Evolutionary conservation across 31 red algal species (phyloP).

Genomic region (Bonnemaisonia californica): DNA sequence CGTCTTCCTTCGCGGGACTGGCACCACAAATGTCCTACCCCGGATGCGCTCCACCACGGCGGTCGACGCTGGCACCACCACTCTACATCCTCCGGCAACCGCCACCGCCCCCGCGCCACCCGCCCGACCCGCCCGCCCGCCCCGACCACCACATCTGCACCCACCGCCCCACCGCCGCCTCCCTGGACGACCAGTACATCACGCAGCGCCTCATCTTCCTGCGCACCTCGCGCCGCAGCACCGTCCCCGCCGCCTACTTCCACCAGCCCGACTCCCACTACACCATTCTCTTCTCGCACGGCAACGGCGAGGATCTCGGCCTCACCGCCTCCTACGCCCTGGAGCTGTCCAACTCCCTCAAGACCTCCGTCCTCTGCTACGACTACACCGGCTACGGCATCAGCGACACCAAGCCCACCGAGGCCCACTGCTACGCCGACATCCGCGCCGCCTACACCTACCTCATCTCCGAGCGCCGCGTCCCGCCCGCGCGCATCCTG

Average conservation of each 20-base stretch:
- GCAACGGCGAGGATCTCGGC: constrained; percentile 76
- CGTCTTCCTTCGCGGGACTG: no score
- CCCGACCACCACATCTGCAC: no score
- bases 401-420: constrained; percentile 52
- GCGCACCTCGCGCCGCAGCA: constrained; percentile 24
- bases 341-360: constrained; percentile 63
- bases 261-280: constrained; percentile 41
- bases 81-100: no score
- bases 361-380: constrained; percentile 47
- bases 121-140: no score
- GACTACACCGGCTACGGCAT: constrained; percentile 75
- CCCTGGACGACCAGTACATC: constrained; percentile 5
- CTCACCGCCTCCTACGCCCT: constrained; percentile 53
- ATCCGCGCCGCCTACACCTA: constrained; percentile 63
- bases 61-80: no score
- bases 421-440: constrained; percentile 75
- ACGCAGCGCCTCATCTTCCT: constrained; percentile 44
- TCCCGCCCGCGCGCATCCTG: constrained; percentile 69
- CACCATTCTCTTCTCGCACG: constrained; percentile 62
- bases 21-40: no score
- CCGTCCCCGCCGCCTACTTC: constrained; percentile 52
- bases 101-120: no score
- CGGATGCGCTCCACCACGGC: no score
- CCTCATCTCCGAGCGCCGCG: constrained; percentile 24
- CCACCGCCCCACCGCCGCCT: constrained; percentile 1